phyloP scores from a whole-genome alignment of 1,284 basidiomycete species.

The Veloboletus limbatus region DNA sequence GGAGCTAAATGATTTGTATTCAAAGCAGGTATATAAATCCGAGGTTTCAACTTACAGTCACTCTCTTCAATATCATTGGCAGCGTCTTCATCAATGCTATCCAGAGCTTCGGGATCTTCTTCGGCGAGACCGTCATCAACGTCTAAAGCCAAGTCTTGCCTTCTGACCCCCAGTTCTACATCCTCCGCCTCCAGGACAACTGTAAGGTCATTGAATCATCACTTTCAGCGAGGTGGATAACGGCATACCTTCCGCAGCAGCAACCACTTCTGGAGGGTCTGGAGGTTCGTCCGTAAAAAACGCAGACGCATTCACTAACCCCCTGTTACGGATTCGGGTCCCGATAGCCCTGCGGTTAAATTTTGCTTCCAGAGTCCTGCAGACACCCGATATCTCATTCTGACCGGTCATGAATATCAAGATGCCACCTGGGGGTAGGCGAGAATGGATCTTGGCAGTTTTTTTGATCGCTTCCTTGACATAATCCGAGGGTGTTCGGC shows the following conservation, averaged over 20 bases:
- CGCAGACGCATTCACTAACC: conserved; percentile 25
- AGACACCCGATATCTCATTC: conserved; percentile 93
- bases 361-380: conserved; percentile 76
- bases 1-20: conserved; percentile 49
- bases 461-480: conserved; percentile 91
- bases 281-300: conserved; percentile 29
- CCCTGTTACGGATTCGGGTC: conserved; percentile 44
- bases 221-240: not conserved
- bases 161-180: conserved; percentile 62
- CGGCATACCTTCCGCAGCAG: conserved; percentile 25
- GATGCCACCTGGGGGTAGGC: conserved; percentile 90
- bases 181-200: conserved; percentile 78
- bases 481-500: conserved; percentile 85
- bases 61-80: conserved; percentile 55
- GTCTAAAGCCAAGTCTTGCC: conserved; percentile 50
- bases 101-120: conserved; percentile 47
- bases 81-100: conserved; percentile 57
- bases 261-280: conserved; percentile 13
- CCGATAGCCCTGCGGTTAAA: conserved; percentile 71
- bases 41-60: conserved; percentile 49
- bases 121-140: conserved; percentile 52
- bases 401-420: conserved; percentile 98
- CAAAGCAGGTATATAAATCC: not conserved
- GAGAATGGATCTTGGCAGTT: conserved; percentile 89
- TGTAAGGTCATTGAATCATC: conserved; percentile 21